These are phyloP conservation scores for Coemansia asiatica DNA, from an alignment of 192 early-diverging fungal species.

Conservation along the genomic window DNA sequence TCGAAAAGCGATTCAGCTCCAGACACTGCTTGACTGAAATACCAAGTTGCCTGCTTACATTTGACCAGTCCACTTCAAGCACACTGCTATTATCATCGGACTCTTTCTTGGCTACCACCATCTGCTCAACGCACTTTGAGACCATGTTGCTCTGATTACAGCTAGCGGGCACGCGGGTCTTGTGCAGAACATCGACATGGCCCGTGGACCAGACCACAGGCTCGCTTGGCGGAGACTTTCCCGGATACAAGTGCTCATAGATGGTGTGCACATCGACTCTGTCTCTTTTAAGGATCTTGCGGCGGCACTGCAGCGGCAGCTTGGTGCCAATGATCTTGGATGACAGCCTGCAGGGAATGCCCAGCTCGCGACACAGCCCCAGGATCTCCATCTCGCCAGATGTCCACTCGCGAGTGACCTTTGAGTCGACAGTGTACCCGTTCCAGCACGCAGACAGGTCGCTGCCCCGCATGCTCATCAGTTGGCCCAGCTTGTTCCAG, in stretches of 20 bases:
- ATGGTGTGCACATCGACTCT: neutral
- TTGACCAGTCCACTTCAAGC: conserved; percentile 18
- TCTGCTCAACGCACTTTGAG: conserved; percentile 7
- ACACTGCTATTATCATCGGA: no score
- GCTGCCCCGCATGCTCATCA: conserved; percentile 25
- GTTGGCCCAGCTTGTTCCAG: conserved; percentile 25
- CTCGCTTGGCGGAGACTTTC: neutral
- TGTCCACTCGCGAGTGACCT: conserved; percentile 34
- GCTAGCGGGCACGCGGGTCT: neutral
- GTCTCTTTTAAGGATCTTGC: conserved; percentile 30
- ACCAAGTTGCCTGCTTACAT: conserved; percentile 14
- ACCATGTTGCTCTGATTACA: conserved; percentile 11
- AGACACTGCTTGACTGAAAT: conserved; percentile 16
- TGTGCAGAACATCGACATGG: conserved; percentile 9
- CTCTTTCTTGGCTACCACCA: no score
- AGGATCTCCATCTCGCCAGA: conserved; percentile 32
- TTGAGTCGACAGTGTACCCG: conserved; percentile 24
- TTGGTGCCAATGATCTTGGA: conserved; percentile 47
- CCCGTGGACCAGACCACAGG: conserved; percentile 22
- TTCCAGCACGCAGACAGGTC: conserved; percentile 42
- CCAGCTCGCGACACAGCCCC: conserved; percentile 23
- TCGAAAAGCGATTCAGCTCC: conserved; percentile 22
- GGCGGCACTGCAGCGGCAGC: conserved; percentile 43
- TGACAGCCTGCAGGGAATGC: conserved; percentile 29
- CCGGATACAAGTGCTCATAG: neutral